Base-by-base conservation (phyloP, 352 stramenopile species). In the Phytophthora cactorum region DNA sequence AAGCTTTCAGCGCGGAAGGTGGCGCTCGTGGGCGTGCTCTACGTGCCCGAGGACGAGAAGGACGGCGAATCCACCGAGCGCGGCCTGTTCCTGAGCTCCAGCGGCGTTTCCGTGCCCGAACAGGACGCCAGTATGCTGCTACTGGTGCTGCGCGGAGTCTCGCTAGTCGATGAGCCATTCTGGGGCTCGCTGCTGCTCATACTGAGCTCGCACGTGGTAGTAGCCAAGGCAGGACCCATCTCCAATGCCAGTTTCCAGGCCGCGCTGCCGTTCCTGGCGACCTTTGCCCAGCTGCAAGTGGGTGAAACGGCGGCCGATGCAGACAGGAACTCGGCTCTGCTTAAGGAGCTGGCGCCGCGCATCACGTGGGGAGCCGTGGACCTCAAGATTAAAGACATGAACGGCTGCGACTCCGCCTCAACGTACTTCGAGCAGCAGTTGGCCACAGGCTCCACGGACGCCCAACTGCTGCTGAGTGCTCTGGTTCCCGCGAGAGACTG, bases 331-430 rank as follows among this genome's bases (percentile, higher is more conserved):
- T 32, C 70, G 8, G 32, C 38, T 59, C 55, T 91, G 59, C 64
- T 91, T 41, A 75, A 77, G 57, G 78, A 78, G n/a, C 54, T 93
- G 28, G 59, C 79, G 50, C 84, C 84, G 17, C 68, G 56, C 38
- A 74, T 91, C 45, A 91, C 84, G 47, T 93, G 84, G 84, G 81
- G 74, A 9, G 84, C 84, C 1, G 55, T 93, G 52, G 84, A 91
- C 60, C 78, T 93, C 56, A 91, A 93, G 69, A 77, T 89, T 55
- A 91, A 93, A 66, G 82, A 93, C 59, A 89, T 93, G 82, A 69
- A 84, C 53, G 84, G 84, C 51, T 77, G 72, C 49, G 81, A 93
- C 53, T 86, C 81, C 12, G 68, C 82, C 14, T 72, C 68, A 25
- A 80, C 77, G 52, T 93, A 91, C 68, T 88, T 93, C n/a, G 84